These are phyloP conservation scores for Podospora didyma DNA, from an alignment of 495 filamentous ascomycete species.

Conservation along the genomic window DNA sequence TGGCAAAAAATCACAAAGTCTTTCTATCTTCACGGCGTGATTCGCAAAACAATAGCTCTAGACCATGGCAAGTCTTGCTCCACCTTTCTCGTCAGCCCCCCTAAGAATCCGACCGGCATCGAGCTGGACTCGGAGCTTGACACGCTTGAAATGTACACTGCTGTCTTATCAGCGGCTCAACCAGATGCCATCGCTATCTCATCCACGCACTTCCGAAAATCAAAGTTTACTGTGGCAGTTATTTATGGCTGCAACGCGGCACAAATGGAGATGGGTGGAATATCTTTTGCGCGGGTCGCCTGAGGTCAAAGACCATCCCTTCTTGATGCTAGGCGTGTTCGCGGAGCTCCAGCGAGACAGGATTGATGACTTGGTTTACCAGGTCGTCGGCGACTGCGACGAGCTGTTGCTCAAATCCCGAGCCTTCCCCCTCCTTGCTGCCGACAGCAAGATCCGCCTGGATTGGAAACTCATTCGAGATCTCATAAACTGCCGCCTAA, in stretches of 20 bases:
- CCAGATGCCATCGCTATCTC: conserved; percentile 2
- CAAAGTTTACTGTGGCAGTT: conserved; percentile 1
- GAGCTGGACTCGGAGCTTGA: not conserved
- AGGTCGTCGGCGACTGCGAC: not conserved
- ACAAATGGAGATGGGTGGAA: not conserved
- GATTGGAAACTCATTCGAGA: not conserved
- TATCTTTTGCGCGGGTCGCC: not conserved
- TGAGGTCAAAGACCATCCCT: conserved; percentile 9
- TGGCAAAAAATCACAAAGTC: too few relatives aligned
- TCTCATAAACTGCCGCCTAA: not conserved
- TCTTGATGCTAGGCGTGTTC: conserved; percentile 12
- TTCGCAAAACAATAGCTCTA: too few relatives aligned
- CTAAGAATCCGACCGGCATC: not conserved
- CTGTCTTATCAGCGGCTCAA: not conserved
- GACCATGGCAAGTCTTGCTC: not conserved
- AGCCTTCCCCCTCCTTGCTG: not conserved
- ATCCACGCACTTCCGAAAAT: conserved; percentile 5
- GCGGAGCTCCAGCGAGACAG: conserved; percentile 14
- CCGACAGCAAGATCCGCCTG: not conserved
- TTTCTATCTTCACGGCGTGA: too few relatives aligned
- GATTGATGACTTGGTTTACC: not conserved
- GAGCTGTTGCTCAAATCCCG: not conserved
- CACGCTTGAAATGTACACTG: not conserved
- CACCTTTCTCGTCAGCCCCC: not conserved
- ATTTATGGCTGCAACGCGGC: conserved; percentile 5